A percentile compares a stretch with the other conserved stretches of the same genome.
Evolutionary conservation across 2,329 filamentous ascomycete species (phyloP).

Genomic region (Epichloe sp.): DNA sequence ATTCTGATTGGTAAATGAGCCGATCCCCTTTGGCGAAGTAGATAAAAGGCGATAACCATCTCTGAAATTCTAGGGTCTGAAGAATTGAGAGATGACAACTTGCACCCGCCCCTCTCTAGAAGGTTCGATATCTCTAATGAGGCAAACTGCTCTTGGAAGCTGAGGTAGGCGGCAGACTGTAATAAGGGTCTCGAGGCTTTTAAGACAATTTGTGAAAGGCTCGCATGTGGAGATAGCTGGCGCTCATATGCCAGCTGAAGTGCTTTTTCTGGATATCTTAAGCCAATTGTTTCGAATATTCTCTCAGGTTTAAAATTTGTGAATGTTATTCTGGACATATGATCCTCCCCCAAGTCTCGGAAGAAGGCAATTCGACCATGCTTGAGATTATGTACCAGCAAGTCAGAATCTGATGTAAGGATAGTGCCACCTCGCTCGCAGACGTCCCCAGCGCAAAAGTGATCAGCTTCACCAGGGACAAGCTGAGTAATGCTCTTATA

Average conservation of each 20-base stretch:
- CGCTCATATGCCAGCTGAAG: conserved; percentile 24
- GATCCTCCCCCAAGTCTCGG: conserved; percentile 39
- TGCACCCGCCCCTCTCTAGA: neutral
- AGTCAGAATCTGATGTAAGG: conserved; percentile 77
- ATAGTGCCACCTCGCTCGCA: conserved; percentile 40
- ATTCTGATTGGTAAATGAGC: conserved; percentile 24
- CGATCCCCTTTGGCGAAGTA: neutral
- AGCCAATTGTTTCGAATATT: conserved; percentile 29
- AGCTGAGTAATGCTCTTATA: conserved; percentile 37
- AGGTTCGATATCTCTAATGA: neutral
- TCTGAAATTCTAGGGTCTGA: conserved; percentile 29
- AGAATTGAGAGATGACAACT: conserved; percentile 5
- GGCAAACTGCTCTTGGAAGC: conserved; percentile 1
- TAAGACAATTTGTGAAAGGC: conserved; percentile 17
- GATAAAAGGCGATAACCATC: conserved; percentile 19
- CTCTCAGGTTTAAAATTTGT: conserved; percentile 19
- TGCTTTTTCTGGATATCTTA: conserved; percentile 18
- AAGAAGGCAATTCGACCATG: conserved; percentile 55
- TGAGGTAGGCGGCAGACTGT: conserved; percentile 10
- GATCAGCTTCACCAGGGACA: conserved; percentile 76
- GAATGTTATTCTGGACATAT: conserved; percentile 13
- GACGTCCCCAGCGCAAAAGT: conserved; percentile 58
- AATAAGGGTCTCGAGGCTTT: conserved; percentile 12
- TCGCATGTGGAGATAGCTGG: conserved; percentile 14
- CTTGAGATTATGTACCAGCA: conserved; percentile 62